These are phyloP conservation scores for Solanum rostratum DNA, from an alignment of 257 asterid genomes.

Conservation along the genomic window DNA sequence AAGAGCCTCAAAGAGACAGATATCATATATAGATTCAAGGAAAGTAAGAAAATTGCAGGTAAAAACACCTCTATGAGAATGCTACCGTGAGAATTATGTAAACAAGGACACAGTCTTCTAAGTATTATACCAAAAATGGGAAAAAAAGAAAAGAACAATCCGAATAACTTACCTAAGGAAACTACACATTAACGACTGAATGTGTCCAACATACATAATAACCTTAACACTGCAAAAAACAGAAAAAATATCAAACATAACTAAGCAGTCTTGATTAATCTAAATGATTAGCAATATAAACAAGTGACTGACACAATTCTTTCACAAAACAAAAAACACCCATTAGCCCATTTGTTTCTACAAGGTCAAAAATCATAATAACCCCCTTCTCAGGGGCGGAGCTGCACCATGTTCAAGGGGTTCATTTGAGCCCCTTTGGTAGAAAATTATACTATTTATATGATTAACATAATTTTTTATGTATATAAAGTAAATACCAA, in stretches of 20 bases:
- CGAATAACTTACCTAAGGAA: neutral
- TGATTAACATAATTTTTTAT: too few relatives aligned
- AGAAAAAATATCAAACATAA: neutral
- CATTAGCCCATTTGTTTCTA: neutral
- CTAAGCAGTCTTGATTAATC: neutral
- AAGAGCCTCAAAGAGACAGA: neutral
- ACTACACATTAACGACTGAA: conserved; percentile 7
- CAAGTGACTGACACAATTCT: neutral
- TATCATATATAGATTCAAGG: neutral
- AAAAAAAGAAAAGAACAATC: neutral
- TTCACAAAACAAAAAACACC: neutral
- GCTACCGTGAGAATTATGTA: neutral
- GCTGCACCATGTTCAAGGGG: too few relatives aligned
- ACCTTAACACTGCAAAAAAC: neutral
- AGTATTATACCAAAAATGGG: conserved; percentile 1
- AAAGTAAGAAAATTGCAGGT: neutral
- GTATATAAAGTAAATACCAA: too few relatives aligned
- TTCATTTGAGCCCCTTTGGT: too few relatives aligned
- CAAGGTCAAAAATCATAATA: neutral
- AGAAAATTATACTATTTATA: too few relatives aligned
- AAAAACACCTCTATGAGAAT: neutral
- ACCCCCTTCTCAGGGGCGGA: neutral
- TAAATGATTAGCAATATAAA: neutral
- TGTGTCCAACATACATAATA: conserved; percentile 16
- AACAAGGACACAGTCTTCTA: neutral